Base-by-base conservation (phyloP, 2,329 filamentous ascomycete species). In the Alternaria arbusti region DNA sequence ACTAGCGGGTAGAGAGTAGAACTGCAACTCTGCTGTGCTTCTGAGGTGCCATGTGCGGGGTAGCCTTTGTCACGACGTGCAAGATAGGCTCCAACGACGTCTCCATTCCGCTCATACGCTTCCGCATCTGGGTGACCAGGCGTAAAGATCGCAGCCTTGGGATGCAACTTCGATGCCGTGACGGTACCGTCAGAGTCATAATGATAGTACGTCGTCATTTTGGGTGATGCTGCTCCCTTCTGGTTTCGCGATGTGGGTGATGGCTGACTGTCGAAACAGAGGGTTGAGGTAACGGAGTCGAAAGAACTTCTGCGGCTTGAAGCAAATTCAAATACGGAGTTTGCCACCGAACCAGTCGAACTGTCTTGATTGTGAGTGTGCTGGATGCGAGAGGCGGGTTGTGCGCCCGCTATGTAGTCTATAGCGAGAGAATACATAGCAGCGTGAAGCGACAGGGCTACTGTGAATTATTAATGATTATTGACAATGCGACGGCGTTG, bases 21-120 rank as follows among this genome's bases (percentile, higher is more conserved):
- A 9, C 6, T 8, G 17, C 46, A 49, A 22, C 15, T 13, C 17
- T 52, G 23, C 17, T 49, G n/a, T n/a, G 12, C 5, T 13, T 11
- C 26, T 12, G 28, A n/a, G 11, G 13, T 9, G 13, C 13, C 30
- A 26, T 23, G 26, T 40, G 46, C 47, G 54, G 46, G 57, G 47
- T 66, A 50, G 3, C 10, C 8, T 10, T 51, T 49, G 8, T 30
- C 28, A 17, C 64, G 56, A 13, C 28, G 47, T 23, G 66, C 59
- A 10, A 68, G 54, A 32, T 58, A 66, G 23, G 66, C 64, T 57
- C 66, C 66, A 20, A 66, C 64, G 26, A 54, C 23, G 36, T 68
- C 64, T 43, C 52, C 64, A 13, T 45, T 28, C 22, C n/a, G 49
- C 49, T 57, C 50, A n/a, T 52, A 52, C 6, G 50, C 36, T 26